Conservation (phyloP, 768 basidiomycete genomes). For the Auriscalpium orientale region DNA sequence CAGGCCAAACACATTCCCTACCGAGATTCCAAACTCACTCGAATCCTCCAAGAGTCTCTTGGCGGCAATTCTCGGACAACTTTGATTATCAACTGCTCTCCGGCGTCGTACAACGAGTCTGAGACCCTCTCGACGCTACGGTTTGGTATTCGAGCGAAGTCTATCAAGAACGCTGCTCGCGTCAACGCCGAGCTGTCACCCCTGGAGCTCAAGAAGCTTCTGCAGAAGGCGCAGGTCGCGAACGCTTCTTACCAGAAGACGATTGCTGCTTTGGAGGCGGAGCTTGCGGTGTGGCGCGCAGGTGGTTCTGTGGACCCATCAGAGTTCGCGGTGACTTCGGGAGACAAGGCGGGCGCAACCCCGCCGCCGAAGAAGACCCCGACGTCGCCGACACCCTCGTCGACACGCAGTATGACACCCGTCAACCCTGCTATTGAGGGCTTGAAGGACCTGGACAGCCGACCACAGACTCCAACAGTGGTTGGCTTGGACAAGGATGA, state of each 20-base stretch:
- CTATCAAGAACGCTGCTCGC: constrained; percentile 99
- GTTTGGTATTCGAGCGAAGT: constrained; percentile 99
- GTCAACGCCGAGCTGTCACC: constrained; percentile 98
- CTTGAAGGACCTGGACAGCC: constrained; percentile 67
- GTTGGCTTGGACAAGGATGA: constrained; percentile 91
- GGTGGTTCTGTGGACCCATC: constrained; percentile 79
- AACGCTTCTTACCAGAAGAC: constrained; percentile 80
- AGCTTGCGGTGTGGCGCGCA: constrained; percentile 81
- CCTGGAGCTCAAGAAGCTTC: constrained; percentile 85
- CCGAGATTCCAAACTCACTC: constrained; percentile 97
- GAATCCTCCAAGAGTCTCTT: constrained; percentile 96
- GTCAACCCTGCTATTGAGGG: constrained; percentile 68
- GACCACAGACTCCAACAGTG: constrained; percentile 90
- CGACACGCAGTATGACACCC: constrained; percentile 66
- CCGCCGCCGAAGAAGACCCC: constrained; percentile 40
- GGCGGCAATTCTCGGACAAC: constrained; percentile 94
- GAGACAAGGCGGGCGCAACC: constrained; percentile 42
- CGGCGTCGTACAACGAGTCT: constrained; percentile 92
- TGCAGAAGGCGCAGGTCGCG: constrained; percentile 84
- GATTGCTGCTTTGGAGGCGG: constrained; percentile 85
- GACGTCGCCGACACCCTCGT: constrained; percentile 55
- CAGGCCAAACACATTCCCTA: constrained; percentile 97
- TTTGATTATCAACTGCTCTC: constrained; percentile 99
- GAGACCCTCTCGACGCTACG: constrained; percentile 96
- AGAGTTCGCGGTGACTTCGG: constrained; percentile 64